Base-by-base conservation (phyloP, 2,329 filamentous ascomycete genomes). In the Parastagonospora nodorum region DNA sequence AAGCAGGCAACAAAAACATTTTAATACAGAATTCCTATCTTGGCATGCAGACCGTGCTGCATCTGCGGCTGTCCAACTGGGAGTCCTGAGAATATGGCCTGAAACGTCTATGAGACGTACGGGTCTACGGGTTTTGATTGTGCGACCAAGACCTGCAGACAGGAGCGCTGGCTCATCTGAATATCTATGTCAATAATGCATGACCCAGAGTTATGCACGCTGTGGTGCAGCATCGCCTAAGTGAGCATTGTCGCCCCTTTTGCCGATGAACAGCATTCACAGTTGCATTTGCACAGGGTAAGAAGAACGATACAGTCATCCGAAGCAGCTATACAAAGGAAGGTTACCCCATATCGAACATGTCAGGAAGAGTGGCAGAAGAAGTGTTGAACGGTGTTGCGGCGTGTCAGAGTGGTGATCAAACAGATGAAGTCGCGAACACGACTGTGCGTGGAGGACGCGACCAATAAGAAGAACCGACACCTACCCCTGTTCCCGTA, bases 51-150 rank as follows among this genome's bases (percentile, higher is more conserved):
- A n/a, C 28, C 33, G 35, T 45, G 33, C 35, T 29, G 27, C 19
- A 45, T 24, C 35, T 29, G 27, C 19, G 38, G 29, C 50, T 49
- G 57, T 35, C 37, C 45, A 40, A 49, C 54, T 52, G 12, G 11
- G 24, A 15, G 32, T 32, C 55, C 45, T 52, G 53, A 43, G 54
- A 53, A 51, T 52, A 30, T 42, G 42, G 50, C 42, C 60, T 69
- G 68, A 71, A 72, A 72, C 68, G 41, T 41, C 57, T 29, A 55
- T 73, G 68, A 68, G 60, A 71, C 69, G 64, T 45, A 61, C 57
- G 55, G 55, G 51, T 50, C 50, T 46, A 48, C 57, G 46, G 57
- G 19, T 29, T 29, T 14, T 38, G 35, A 39, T 19, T 24, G 33
- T 45, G 43, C 43, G 29, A 39, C 43, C 35, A 24, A 33, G 29